Conservation (phyloP, 331 rosid genomes). For the Quercus lobata region DNA sequence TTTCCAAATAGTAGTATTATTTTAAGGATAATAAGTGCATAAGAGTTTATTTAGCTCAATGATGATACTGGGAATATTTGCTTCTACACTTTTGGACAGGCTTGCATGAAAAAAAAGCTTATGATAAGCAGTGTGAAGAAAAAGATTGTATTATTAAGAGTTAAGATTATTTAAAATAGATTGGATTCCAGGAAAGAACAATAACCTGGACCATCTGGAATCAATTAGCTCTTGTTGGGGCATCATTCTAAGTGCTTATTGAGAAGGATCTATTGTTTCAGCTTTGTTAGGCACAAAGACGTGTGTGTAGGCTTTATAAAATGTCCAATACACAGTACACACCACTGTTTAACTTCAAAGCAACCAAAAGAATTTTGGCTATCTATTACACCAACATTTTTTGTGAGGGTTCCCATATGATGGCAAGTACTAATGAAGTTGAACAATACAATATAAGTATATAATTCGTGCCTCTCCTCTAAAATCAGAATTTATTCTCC, state of each 20-base stretch:
- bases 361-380: slow-evolving; percentile 9
- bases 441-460: background rate
- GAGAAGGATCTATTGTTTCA: slow-evolving; percentile 3
- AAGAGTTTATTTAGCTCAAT: no score
- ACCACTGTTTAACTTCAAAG: background rate
- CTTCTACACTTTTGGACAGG: background rate
- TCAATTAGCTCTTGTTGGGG: background rate
- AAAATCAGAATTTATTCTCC: slow-evolving; percentile 24
- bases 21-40: no score
- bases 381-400: background rate
- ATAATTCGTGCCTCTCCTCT: slow-evolving; percentile 1
- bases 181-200: background rate
- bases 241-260: background rate
- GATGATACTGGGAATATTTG: background rate
- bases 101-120: background rate
- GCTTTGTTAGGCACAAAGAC: background rate
- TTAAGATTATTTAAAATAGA: background rate
- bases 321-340: background rate
- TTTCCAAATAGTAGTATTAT: background rate
- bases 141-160: background rate
- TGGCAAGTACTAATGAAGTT: slow-evolving; percentile 10
- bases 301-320: slow-evolving; percentile 6
- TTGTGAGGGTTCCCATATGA: background rate
- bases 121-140: background rate
- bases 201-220: background rate